A percentile compares a stretch with the other conserved stretches of the same genome.
These are phyloP conservation scores for Drechslerella dactyloides DNA, from an alignment of 2,329 filamentous ascomycete species.

Conservation along the genomic window DNA sequence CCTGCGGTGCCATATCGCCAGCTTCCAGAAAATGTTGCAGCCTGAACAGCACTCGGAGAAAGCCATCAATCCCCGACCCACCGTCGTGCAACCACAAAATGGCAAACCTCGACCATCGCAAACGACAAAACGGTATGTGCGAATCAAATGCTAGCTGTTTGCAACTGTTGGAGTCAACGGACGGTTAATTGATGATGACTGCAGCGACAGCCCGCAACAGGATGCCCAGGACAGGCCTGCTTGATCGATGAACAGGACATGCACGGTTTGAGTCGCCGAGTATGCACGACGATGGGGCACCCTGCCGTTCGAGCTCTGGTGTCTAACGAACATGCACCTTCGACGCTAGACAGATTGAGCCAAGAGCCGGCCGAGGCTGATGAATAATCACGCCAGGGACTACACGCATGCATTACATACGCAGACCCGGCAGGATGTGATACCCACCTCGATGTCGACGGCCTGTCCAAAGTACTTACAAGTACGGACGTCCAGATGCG, in stretches of 20 bases:
- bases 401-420: constrained; percentile 6
- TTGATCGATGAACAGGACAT: too few relatives aligned
- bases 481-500: too few relatives aligned
- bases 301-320: neutral
- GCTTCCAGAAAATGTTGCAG: neutral
- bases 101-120: too few relatives aligned
- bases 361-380: neutral
- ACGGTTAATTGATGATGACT: too few relatives aligned
- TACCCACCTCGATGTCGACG: neutral
- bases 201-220: too few relatives aligned
- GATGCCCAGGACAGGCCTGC: too few relatives aligned
- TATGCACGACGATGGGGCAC: too few relatives aligned
- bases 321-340: neutral
- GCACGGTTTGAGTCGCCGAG: too few relatives aligned
- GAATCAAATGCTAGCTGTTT: too few relatives aligned
- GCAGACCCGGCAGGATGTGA: neutral
- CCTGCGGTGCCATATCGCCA: neutral
- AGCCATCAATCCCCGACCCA: neutral
- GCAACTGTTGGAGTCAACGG: too few relatives aligned
- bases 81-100: neutral
- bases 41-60: neutral
- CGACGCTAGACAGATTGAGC: neutral
- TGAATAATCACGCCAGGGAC: neutral
- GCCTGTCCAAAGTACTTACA: too few relatives aligned
- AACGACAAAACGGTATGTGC: neutral